Evolutionary conservation across 805 yeast species (phyloP).

Genomic region (Spathaspora gorwiae): DNA sequence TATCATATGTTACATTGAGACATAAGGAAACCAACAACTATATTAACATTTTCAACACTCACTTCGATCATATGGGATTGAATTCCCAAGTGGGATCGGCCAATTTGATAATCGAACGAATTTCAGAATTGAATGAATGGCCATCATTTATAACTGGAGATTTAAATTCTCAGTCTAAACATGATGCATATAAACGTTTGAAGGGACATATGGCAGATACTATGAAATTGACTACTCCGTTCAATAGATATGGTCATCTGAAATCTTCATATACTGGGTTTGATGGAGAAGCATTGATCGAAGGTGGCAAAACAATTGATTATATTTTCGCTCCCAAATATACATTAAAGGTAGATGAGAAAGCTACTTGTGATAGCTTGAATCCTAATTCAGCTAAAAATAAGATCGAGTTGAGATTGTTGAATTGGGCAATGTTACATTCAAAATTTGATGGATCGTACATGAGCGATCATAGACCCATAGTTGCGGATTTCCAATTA

Average conservation of each 20-base stretch:
- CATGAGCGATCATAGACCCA: constrained; percentile 35
- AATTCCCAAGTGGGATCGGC: constrained; percentile 27
- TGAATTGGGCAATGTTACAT: constrained; percentile 27
- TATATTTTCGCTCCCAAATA: constrained; percentile 27
- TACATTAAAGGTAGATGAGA: constrained; percentile 11
- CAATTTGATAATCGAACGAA: constrained; percentile 23
- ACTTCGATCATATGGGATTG: constrained; percentile 36
- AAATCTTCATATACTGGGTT: constrained; percentile 31
- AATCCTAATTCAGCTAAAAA: constrained; percentile 6
- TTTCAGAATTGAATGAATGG: constrained; percentile 23
- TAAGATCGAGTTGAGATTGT: constrained; percentile 13
- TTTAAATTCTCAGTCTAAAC: constrained; percentile 21
- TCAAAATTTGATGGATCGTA: constrained; percentile 28
- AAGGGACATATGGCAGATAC: constrained; percentile 13
- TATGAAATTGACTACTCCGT: constrained; percentile 16
- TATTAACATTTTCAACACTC: constrained; percentile 32
- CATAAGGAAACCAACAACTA: constrained; percentile 20
- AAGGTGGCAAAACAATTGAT: constrained; percentile 29
- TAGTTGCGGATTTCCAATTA: constrained; percentile 23
- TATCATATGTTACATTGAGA: constrained; percentile 27
- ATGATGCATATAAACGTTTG: constrained; percentile 15
- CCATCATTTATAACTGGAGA: constrained; percentile 31
- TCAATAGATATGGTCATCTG: constrained; percentile 24
- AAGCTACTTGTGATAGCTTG: constrained; percentile 10
- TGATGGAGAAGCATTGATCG: constrained; percentile 18